Conservation (phyloP, 805 yeast genomes). For the Barnettozyma sucrosica region DNA sequence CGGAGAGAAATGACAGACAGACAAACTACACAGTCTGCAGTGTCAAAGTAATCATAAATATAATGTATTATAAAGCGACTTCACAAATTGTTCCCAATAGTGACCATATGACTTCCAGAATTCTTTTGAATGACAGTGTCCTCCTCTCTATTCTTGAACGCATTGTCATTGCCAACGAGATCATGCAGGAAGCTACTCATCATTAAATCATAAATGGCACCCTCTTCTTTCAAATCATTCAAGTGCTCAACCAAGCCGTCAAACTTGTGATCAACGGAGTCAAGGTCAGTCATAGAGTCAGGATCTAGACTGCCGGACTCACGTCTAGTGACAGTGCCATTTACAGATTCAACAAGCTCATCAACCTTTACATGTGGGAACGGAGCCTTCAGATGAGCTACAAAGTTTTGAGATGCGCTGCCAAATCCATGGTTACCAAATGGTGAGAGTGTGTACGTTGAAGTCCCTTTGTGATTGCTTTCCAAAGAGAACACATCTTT, state of each 20-base stretch:
- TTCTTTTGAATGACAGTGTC: not conserved
- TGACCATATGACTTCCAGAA: not conserved
- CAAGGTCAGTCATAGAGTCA: not conserved
- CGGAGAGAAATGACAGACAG: not conserved
- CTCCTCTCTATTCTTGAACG: not conserved
- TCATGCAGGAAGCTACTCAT: not conserved
- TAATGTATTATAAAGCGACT: not conserved
- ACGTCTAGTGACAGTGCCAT: conserved; percentile 27
- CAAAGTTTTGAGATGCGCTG: conserved; percentile 25
- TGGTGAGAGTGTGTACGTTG: conserved; percentile 37
- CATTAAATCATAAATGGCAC: not conserved
- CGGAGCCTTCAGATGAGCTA: conserved; percentile 20
- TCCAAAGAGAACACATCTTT: conserved; percentile 18
- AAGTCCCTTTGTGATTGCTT: conserved; percentile 39
- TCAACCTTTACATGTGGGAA: conserved; percentile 24
- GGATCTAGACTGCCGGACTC: conserved; percentile 13
- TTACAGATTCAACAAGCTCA: conserved; percentile 31
- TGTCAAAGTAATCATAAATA: no score
- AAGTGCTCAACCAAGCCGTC: not conserved
- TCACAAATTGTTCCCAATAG: no score
- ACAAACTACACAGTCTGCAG: no score
- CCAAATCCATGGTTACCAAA: conserved; percentile 44
- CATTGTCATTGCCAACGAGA: not conserved
- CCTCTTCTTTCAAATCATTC: not conserved
- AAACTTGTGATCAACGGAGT: not conserved